Conservation (phyloP, 768 basidiomycete genomes). For the Amanita subjunquillea region DNA sequence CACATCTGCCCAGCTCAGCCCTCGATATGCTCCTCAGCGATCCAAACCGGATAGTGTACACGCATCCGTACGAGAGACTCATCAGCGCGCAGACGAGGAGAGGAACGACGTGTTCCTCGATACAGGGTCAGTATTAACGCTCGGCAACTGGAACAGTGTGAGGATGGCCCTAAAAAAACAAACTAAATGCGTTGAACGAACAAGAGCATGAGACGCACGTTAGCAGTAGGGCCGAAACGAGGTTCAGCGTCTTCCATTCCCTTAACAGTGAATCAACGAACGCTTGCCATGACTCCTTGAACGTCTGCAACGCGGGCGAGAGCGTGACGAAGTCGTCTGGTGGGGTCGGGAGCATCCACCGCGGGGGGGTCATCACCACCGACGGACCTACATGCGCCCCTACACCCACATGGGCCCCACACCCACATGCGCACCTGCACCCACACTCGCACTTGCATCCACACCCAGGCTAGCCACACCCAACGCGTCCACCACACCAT, state of each 20-base stretch:
- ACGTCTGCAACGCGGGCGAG: conserved; percentile 43
- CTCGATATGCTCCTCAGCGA: conserved; percentile 51
- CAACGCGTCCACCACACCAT: too few species aligned
- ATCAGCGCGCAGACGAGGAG: conserved; percentile 50
- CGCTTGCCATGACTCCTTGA: conserved; percentile 18
- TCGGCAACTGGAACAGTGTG: conserved; percentile 23
- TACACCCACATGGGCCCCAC: too few species aligned
- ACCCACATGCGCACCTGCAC: too few species aligned
- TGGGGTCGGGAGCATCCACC: conserved; percentile 15
- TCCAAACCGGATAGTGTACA: conserved; percentile 55
- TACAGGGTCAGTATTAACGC: conserved; percentile 41
- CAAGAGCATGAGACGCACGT: conserved; percentile 12
- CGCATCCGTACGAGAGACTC: conserved; percentile 54
- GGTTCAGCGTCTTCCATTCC: conserved; percentile 27
- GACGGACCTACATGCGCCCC: conserved; percentile 1
- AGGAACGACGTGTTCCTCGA: conserved; percentile 46
- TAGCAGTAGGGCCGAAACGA: conserved; percentile 22
- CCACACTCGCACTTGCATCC: too few species aligned
- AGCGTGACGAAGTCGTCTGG: conserved; percentile 46
- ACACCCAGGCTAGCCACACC: too few species aligned
- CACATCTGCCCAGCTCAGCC: conserved; percentile 67
- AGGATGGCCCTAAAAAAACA: conserved; percentile 19
- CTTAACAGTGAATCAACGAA: conserved; percentile 19
- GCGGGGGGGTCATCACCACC: conserved; percentile 11
- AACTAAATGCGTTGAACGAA: background rate